These are phyloP conservation scores for Microbotryum violaceum DNA, from an alignment of 1,284 basidiomycete species.

Conservation along the genomic window DNA sequence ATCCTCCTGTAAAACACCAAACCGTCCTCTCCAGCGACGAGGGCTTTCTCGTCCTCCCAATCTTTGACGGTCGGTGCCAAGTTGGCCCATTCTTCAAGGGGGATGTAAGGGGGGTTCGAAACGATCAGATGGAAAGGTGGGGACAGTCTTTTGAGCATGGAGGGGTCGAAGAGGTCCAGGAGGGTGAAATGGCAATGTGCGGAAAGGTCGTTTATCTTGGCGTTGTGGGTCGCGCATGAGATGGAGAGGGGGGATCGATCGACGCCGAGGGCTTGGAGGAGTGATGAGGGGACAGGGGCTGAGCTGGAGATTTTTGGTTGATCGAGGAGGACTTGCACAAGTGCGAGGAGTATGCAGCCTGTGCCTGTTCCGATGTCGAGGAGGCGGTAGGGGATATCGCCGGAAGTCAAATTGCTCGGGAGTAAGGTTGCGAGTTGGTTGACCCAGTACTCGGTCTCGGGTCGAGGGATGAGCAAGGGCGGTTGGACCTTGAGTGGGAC, in stretches of 20 bases:
- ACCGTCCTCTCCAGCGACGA: constrained; percentile 57
- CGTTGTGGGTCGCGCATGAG: constrained; percentile 63
- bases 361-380: constrained; percentile 86
- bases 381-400: constrained; percentile 39
- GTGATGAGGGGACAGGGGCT: constrained; percentile 19
- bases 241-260: constrained; percentile 66
- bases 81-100: constrained; percentile 54
- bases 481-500: constrained; percentile 53
- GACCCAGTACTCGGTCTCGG: constrained; percentile 79
- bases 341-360: constrained; percentile 68
- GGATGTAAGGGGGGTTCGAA: constrained; percentile 89
- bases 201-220: constrained; percentile 36
- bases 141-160: constrained; percentile 26
- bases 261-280: constrained; percentile 51
- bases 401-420: neutral
- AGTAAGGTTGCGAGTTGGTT: constrained; percentile 28
- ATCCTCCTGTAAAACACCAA: constrained; percentile 71
- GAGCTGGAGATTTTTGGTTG: neutral
- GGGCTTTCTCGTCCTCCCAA: constrained; percentile 70
- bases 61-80: constrained; percentile 61
- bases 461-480: constrained; percentile 80
- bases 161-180: constrained; percentile 47
- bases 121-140: constrained; percentile 63
- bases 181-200: constrained; percentile 13
- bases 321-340: constrained; percentile 2